Conservation (phyloP, 2,329 filamentous ascomycete species). For the Harringtonia lauricola region DNA sequence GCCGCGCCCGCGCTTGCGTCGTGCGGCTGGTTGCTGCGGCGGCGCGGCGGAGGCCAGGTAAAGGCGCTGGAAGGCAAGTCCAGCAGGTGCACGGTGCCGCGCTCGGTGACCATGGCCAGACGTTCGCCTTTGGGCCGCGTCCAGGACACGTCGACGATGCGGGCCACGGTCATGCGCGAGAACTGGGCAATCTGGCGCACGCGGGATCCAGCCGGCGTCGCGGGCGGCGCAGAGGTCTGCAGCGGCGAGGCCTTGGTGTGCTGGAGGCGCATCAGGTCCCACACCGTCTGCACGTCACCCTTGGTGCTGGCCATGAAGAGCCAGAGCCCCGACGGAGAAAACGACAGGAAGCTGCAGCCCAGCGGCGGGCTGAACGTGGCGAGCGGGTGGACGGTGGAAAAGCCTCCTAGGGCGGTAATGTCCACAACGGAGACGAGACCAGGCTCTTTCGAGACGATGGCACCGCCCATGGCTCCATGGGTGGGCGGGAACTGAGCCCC, state of each 20-base stretch:
- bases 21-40: constrained; percentile 27
- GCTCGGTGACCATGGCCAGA: constrained; percentile 81
- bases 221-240: constrained; percentile 32
- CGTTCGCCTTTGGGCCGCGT: constrained; percentile 69
- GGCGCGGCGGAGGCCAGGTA: constrained; percentile 70
- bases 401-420: constrained; percentile 45
- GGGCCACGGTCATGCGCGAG: constrained; percentile 81
- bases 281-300: constrained; percentile 73
- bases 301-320: constrained; percentile 73
- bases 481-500: constrained; percentile 60
- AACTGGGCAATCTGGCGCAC: constrained; percentile 84
- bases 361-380: constrained; percentile 61
- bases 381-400: constrained; percentile 46
- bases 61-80: constrained; percentile 76
- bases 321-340: constrained; percentile 61
- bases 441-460: constrained; percentile 48
- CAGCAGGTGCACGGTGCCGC: constrained; percentile 89
- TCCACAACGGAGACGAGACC: constrained; percentile 68
- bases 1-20: constrained; percentile 30
- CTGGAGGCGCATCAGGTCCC: constrained; percentile 63
- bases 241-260: constrained; percentile 50
- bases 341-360: constrained; percentile 72
- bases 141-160: constrained; percentile 86
- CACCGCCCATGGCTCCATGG: constrained; percentile 51
- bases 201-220: constrained; percentile 39